phyloP scores from a whole-genome alignment of 148 eudicot genomes.

The Dianthus caryophyllus region DNA sequence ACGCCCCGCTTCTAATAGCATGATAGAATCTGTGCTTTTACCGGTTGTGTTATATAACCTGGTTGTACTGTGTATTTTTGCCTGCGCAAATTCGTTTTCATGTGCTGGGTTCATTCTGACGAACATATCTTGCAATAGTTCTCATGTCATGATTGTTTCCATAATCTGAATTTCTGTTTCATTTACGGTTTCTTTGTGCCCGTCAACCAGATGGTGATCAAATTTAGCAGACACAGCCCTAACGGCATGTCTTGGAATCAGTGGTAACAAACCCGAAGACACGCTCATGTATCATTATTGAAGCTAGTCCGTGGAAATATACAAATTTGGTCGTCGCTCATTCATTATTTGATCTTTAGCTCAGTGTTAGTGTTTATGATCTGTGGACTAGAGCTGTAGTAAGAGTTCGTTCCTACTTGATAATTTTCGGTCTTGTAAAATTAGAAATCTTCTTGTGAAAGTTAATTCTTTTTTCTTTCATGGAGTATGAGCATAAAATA shows the following conservation, averaged over 20 bases:
- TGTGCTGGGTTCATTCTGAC: too few species aligned
- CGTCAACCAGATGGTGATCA: background rate
- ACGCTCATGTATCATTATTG: background rate
- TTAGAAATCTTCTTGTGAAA: conserved; percentile 2
- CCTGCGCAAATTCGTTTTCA: too few species aligned
- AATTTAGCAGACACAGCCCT: background rate
- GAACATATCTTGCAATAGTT: too few species aligned
- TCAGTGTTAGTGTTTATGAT: background rate
- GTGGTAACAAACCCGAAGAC: background rate
- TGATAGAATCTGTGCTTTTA: too few species aligned
- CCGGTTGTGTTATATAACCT: too few species aligned
- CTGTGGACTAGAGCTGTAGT: background rate
- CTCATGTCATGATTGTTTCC: too few species aligned
- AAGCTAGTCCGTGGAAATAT: conserved; percentile 8
- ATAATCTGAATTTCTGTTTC: too few species aligned
- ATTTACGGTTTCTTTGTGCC: background rate
- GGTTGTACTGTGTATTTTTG: too few species aligned
- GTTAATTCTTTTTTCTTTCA: background rate
- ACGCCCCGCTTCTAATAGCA: too few species aligned
- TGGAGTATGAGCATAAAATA: background rate
- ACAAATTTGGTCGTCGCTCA: background rate
- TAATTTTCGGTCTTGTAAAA: conserved; percentile 5
- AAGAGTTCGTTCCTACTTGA: background rate
- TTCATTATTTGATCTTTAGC: conserved; percentile 9
- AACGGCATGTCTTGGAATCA: too few species aligned